Evolutionary conservation across 2,329 filamentous ascomycete genomes (phyloP).

Genomic region (Pseudocercospora fuligena): DNA sequence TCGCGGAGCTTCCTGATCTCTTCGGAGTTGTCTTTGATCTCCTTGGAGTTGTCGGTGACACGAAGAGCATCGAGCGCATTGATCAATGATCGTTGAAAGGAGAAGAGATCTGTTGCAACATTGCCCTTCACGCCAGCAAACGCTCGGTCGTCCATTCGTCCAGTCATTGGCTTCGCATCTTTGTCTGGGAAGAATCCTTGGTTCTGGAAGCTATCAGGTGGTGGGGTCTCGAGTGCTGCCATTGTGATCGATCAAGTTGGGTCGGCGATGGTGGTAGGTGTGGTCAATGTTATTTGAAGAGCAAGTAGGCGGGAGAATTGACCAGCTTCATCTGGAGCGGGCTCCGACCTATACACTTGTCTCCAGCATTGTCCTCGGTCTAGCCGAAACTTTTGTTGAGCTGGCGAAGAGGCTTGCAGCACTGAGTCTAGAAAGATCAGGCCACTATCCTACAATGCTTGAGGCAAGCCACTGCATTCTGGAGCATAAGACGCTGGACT

Average conservation of each 20-base stretch:
- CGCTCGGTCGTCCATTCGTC: not conserved
- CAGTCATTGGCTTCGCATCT: not conserved
- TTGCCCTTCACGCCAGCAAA: not conserved
- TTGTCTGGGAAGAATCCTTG: not conserved
- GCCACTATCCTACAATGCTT: not conserved
- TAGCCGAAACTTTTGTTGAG: not conserved
- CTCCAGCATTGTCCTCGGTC: not conserved
- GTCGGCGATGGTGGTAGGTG: not conserved
- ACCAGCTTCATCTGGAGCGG: not conserved
- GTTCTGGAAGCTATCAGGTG: not conserved
- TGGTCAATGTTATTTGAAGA: not conserved
- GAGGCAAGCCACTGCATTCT: not conserved
- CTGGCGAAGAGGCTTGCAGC: not conserved
- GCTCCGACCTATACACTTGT: not conserved
- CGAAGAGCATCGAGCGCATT: not conserved
- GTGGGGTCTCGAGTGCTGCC: not conserved
- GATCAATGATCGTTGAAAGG: slow-evolving; percentile 1
- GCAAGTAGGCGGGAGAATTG: not conserved
- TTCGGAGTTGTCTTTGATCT: not conserved
- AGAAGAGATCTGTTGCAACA: not conserved
- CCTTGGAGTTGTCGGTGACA: not conserved
- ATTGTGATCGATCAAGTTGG: not conserved
- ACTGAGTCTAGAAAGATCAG: not conserved
- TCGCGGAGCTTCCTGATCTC: not conserved
- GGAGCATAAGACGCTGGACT: not conserved